Evolutionary conservation across 2,329 filamentous ascomycete genomes (phyloP).

Genomic region (Diaporthe sp.): DNA sequence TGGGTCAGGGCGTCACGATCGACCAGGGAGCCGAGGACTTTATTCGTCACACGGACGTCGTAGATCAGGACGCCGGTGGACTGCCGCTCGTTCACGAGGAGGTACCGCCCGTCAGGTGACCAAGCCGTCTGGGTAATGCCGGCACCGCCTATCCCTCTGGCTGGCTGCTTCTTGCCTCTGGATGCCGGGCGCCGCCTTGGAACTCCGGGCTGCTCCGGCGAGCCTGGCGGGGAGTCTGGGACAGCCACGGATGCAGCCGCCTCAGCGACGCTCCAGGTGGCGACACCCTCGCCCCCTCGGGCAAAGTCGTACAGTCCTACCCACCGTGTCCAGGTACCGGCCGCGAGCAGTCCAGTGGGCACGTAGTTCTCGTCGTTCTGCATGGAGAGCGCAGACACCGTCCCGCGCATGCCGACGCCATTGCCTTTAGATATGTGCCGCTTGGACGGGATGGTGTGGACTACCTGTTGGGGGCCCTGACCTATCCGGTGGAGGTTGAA

Average conservation of each 20-base stretch:
- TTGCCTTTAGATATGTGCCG: slow-evolving; percentile 70
- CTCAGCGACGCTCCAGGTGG: slow-evolving; percentile 71
- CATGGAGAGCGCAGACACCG: slow-evolving; percentile 67
- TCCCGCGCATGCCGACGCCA: slow-evolving; percentile 74
- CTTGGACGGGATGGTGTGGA: slow-evolving; percentile 73
- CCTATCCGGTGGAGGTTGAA: slow-evolving; percentile 70
- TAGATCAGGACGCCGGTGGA: slow-evolving; percentile 69
- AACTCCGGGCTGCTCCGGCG: neutral
- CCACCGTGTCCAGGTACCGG: slow-evolving; percentile 74
- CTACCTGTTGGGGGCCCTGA: slow-evolving; percentile 62
- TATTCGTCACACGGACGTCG: slow-evolving; percentile 71
- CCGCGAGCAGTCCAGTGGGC: slow-evolving; percentile 63
- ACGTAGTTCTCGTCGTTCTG: slow-evolving; percentile 53
- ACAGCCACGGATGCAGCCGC: slow-evolving; percentile 56
- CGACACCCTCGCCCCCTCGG: slow-evolving; percentile 65
- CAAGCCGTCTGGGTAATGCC: slow-evolving; percentile 73
- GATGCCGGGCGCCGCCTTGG: neutral
- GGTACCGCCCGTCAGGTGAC: slow-evolving; percentile 74
- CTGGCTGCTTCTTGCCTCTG: neutral
- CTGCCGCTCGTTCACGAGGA: slow-evolving; percentile 72
- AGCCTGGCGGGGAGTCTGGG: neutral
- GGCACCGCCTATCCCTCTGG: slow-evolving; percentile 63
- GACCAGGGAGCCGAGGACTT: slow-evolving; percentile 65
- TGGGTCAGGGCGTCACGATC: slow-evolving; percentile 65
- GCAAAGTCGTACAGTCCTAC: slow-evolving; percentile 73